phyloP scores from a whole-genome alignment of 176 grass and related monocot species.

The Cocos nucifera region DNA sequence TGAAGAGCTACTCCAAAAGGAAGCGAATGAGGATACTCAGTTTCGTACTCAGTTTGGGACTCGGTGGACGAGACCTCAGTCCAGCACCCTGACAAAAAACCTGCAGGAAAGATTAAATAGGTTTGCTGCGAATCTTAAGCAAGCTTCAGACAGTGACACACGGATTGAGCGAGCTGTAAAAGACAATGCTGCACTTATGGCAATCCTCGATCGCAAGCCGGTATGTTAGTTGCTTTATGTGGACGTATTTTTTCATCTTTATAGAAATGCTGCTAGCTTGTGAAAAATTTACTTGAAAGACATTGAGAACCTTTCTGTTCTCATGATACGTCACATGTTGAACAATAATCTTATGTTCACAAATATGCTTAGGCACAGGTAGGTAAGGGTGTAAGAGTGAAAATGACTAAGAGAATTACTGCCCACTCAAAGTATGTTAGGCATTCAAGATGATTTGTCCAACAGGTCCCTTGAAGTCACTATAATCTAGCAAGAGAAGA shows the following conservation, averaged over 20 bases:
- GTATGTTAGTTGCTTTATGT: conserved; percentile 27
- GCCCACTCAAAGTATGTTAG: no score
- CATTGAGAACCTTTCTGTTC: no score
- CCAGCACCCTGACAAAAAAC: conserved; percentile 91
- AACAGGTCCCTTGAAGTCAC: no score
- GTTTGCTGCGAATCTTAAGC: conserved; percentile 90
- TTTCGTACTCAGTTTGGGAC: conserved; percentile 90
- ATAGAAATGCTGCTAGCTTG: neutral
- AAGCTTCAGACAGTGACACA: conserved; percentile 74
- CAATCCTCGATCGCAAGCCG: conserved; percentile 83
- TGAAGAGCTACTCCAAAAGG: conserved; percentile 91
- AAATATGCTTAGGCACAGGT: no score
- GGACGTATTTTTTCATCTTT: neutral
- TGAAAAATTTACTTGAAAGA: neutral
- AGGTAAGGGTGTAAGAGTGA: no score
- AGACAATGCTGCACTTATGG: conserved; percentile 76
- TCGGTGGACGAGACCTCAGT: conserved; percentile 89
- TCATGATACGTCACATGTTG: no score
- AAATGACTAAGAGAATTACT: no score
- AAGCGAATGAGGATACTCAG: conserved; percentile 81
- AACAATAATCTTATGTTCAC: no score
- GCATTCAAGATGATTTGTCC: no score
- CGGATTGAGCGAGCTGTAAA: conserved; percentile 65
- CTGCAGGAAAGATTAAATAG: conserved; percentile 87
- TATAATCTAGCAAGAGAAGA: no score